Conservation (phyloP, 495 filamentous ascomycete genomes). For the Evansstolkia leycettana region DNA sequence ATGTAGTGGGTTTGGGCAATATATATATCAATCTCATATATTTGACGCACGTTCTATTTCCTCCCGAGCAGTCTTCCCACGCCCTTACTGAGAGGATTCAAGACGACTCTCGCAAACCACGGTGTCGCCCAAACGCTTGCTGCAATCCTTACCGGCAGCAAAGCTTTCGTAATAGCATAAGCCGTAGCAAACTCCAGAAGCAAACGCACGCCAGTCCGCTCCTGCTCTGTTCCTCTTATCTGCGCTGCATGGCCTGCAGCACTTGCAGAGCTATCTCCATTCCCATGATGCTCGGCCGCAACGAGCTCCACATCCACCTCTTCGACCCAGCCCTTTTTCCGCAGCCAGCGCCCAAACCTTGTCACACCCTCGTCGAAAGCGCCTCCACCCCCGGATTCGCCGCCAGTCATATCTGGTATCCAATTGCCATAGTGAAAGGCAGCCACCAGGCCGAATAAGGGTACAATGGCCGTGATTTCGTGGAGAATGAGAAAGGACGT, state of each 20-base stretch:
- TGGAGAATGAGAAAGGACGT: slow-evolving; percentile 82
- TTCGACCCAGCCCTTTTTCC: slow-evolving; percentile 50
- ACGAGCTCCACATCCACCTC: slow-evolving; percentile 25
- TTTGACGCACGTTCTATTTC: slow-evolving; percentile 2
- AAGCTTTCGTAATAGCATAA: slow-evolving; percentile 75
- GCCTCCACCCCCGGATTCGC: slow-evolving; percentile 28
- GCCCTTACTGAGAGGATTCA: slow-evolving; percentile 33
- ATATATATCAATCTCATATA: too few relatives aligned
- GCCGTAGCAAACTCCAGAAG: slow-evolving; percentile 68
- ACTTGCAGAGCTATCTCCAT: slow-evolving; percentile 9
- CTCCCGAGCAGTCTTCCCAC: slow-evolving; percentile 27
- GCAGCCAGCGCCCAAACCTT: slow-evolving; percentile 45
- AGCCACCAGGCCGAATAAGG: slow-evolving; percentile 61
- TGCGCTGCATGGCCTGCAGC: neutral
- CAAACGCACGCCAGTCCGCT: slow-evolving; percentile 35
- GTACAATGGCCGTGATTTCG: slow-evolving; percentile 77
- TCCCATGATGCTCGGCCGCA: slow-evolving; percentile 11
- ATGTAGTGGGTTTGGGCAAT: too few relatives aligned
- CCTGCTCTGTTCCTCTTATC: neutral
- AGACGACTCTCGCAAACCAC: slow-evolving; percentile 71
- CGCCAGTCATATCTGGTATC: slow-evolving; percentile 43
- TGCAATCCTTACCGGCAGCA: slow-evolving; percentile 64
- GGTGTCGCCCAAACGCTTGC: slow-evolving; percentile 80
- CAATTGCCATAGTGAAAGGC: slow-evolving; percentile 65
- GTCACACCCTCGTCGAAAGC: slow-evolving; percentile 39